Base-by-base conservation (phyloP, 2,329 filamentous ascomycete genomes). In the Arthroderma uncinatum region DNA sequence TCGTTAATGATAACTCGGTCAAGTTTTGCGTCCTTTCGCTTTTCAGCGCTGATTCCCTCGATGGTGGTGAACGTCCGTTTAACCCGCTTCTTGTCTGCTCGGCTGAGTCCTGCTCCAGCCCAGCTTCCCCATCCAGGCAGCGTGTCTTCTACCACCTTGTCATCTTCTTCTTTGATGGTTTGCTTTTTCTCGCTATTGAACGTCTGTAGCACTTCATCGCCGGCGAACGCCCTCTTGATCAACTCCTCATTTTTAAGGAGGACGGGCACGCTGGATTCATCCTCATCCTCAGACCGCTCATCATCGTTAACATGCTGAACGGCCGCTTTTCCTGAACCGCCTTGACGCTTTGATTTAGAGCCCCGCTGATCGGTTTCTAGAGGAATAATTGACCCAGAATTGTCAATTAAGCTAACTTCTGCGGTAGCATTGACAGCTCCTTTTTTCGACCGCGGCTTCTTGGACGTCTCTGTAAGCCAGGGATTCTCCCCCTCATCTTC, bases 81-180 rank as follows among this genome's bases (percentile, higher is more conserved):
- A 55, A 75, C 73, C 53, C 66, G 67, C 67, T 82, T 82, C 71
- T 82, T 79, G 62, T 87, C 81, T 60, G 81, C 82, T 64, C 82
- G 84, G 70, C 82, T 86, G 61, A 96, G 78, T 16, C 91, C 92
- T 14, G 87, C 83, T 61, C 93, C 93, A 4, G 87, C 81, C 93
- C 93, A 96, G 66, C 79, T 84, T 62, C 93, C 93, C 93, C 93
- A 98, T 48, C 93, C 93, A 0, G 90, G 90, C 4, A 98, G 79
- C n/a, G 87, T 87, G 62, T 86, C 86, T 68, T 92, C 89, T 30
- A 90, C 74, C 57, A 89, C 76, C 71, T 93, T 86, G 67, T 94
- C 87, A 63, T 87, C 89, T 70, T 96, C 90, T 16, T 88, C 87
- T 30, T 82, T 79, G 16, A 83, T 81, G 1, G 81, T 76, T 53